Evolutionary conservation across 371 early-diverging fungal genomes (phyloP).

Genomic region (Mortierella sp.): DNA sequence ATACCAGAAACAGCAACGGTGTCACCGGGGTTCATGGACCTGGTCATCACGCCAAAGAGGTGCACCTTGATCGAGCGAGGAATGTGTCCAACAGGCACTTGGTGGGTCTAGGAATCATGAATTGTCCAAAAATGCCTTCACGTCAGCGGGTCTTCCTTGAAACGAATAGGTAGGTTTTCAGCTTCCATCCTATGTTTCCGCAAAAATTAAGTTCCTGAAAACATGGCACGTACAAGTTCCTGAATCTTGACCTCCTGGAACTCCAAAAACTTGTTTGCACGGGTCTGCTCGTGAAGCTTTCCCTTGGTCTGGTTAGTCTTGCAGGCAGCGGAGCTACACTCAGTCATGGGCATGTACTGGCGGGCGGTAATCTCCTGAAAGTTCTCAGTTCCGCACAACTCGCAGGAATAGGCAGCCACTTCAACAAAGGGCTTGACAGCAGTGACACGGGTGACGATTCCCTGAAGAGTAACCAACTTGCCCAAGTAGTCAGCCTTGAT

Average conservation of each 20-base stretch:
- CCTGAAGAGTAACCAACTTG: constrained; percentile 90
- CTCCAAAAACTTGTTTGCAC: constrained; percentile 94
- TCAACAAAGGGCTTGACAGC: constrained; percentile 96
- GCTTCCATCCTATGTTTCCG: neutral
- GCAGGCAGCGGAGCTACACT: constrained; percentile 93
- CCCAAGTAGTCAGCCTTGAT: constrained; percentile 91
- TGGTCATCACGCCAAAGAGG: constrained; percentile 87
- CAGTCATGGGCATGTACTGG: constrained; percentile 89
- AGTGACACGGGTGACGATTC: constrained; percentile 97
- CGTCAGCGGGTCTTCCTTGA: neutral
- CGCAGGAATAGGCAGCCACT: constrained; percentile 97
- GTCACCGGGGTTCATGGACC: constrained; percentile 94
- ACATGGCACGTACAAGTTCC: constrained; percentile 79
- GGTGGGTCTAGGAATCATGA: constrained; percentile 78
- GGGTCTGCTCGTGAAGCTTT: constrained; percentile 92
- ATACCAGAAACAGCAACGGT: constrained; percentile 91
- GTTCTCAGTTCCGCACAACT: constrained; percentile 97
- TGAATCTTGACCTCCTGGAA: constrained; percentile 98
- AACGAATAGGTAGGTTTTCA: neutral
- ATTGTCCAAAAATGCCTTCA: neutral
- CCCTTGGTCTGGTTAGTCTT: constrained; percentile 89
- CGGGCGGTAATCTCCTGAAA: constrained; percentile 95
- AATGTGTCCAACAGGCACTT: constrained; percentile 99
- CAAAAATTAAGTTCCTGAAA: neutral
- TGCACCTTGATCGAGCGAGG: constrained; percentile 97